Evolutionary conservation across 257 asterid species (phyloP).

Genomic region (Solanum lycopersicoides): DNA sequence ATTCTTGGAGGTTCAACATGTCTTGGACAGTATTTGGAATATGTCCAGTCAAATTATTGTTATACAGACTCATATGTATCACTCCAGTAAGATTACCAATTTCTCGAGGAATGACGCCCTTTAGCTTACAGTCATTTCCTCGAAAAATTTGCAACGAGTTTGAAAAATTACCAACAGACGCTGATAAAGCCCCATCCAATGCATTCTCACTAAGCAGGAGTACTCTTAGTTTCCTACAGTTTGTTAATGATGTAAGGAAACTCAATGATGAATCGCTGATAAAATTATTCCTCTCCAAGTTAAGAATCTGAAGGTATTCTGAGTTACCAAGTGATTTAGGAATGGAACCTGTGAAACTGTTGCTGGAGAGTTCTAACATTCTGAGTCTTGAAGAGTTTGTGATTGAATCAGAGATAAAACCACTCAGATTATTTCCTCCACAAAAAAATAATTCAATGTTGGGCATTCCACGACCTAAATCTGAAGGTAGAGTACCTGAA

Average conservation of each 20-base stretch:
- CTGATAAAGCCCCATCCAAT: too few relatives aligned
- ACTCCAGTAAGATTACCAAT: not conserved
- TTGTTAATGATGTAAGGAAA: not conserved
- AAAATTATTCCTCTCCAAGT: not conserved
- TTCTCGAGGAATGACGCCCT: not conserved
- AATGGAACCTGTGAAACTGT: not conserved
- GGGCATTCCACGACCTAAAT: conserved; percentile 4
- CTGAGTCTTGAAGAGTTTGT: conserved; percentile 10
- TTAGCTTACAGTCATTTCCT: not conserved
- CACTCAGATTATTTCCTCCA: not conserved
- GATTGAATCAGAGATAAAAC: conserved; percentile 7
- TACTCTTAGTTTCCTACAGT: too few relatives aligned
- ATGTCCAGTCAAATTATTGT: too few relatives aligned
- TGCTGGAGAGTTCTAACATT: not conserved
- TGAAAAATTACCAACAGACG: too few relatives aligned
- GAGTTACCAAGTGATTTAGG: conserved; percentile 9
- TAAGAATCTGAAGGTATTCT: not conserved
- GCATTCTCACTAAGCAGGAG: too few relatives aligned
- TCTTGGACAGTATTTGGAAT: not conserved
- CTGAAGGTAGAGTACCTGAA: not conserved
- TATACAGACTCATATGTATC: not conserved
- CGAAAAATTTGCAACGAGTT: not conserved
- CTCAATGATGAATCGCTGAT: not conserved
- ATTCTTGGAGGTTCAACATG: not conserved
- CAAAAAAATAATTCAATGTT: not conserved